phyloP scores from a whole-genome alignment of 495 filamentous ascomycete genomes.

The Hypoxylon fragiforme region DNA sequence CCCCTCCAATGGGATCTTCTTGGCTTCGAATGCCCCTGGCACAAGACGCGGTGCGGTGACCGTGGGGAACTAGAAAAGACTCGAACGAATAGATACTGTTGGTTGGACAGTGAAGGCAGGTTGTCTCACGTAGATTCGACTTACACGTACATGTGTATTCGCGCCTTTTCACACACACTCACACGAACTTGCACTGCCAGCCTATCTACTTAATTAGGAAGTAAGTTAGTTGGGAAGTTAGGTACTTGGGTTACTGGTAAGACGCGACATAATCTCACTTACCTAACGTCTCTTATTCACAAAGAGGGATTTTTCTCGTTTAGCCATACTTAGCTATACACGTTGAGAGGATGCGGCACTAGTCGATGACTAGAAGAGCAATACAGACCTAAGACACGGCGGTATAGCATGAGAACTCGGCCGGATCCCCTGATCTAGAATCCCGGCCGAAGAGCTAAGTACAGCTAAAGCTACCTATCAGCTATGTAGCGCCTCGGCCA shows the following conservation, averaged over 20 bases:
- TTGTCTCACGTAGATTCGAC: constrained; percentile 34
- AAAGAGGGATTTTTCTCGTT: constrained; percentile 11
- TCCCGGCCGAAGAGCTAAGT: constrained; percentile 22
- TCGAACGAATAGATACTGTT: constrained; percentile 24
- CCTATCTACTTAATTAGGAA: no score
- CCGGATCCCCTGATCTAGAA: constrained; percentile 29
- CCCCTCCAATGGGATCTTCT: constrained; percentile 27
- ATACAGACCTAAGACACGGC: constrained; percentile 3
- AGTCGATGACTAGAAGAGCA: constrained; percentile 3
- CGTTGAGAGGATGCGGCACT: no score
- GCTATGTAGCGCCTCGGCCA: no score
- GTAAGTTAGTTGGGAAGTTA: no score
- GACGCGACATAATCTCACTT: no score
- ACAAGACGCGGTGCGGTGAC: constrained; percentile 30
- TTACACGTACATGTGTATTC: constrained; percentile 13
- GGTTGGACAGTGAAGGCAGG: constrained; percentile 15
- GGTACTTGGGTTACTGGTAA: no score
- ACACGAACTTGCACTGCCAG: no score
- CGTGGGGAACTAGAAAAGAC: constrained; percentile 16
- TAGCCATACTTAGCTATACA: no score
- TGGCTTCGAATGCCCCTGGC: constrained; percentile 14
- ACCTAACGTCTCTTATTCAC: constrained; percentile 2
- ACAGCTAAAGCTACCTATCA: no score
- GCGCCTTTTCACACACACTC: constrained; percentile 18
- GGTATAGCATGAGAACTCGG: constrained; percentile 20